These are phyloP conservation scores for Cordyceps cateniannulata DNA, from an alignment of 2,329 filamentous ascomycete species.

Conservation along the genomic window DNA sequence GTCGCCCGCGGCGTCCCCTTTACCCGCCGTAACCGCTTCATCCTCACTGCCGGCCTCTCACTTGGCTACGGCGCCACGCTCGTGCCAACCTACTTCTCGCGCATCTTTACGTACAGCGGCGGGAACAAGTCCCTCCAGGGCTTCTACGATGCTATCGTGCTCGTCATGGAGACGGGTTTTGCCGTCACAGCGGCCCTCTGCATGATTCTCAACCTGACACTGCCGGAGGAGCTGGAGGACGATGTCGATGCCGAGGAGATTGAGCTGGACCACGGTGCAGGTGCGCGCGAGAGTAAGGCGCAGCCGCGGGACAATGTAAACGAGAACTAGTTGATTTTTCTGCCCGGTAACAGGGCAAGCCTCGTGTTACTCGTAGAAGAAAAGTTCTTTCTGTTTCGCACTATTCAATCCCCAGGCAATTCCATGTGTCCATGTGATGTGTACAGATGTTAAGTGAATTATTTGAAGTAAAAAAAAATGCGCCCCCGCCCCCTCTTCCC, in stretches of 20 bases:
- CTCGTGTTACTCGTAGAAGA: too few relatives aligned
- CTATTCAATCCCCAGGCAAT: not conserved
- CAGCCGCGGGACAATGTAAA: not conserved
- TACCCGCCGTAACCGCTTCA: slow-evolving; percentile 74
- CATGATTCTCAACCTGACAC: slow-evolving; percentile 64
- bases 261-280: not conserved
- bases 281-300: not conserved
- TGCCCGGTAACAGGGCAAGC: not conserved
- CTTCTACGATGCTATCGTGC: slow-evolving; percentile 66
- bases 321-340: not conserved
- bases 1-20: slow-evolving; percentile 63
- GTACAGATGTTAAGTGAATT: not conserved
- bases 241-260: slow-evolving; percentile 5
- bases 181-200: slow-evolving; percentile 68
- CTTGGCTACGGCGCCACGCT: slow-evolving; percentile 67
- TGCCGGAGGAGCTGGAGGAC: slow-evolving; percentile 73
- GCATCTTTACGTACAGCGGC: slow-evolving; percentile 67
- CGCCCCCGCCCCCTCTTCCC: not conserved
- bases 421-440: not conserved
- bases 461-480: not conserved
- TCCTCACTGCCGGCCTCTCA: slow-evolving; percentile 67
- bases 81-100: slow-evolving; percentile 59
- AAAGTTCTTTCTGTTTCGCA: too few relatives aligned
- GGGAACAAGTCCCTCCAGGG: slow-evolving; percentile 61
- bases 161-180: slow-evolving; percentile 71